Evolutionary conservation across 305 asterid genomes (phyloP), one percentile per base, ranked within the genome.

Genomic region (Nicotiana rustica): DNA sequence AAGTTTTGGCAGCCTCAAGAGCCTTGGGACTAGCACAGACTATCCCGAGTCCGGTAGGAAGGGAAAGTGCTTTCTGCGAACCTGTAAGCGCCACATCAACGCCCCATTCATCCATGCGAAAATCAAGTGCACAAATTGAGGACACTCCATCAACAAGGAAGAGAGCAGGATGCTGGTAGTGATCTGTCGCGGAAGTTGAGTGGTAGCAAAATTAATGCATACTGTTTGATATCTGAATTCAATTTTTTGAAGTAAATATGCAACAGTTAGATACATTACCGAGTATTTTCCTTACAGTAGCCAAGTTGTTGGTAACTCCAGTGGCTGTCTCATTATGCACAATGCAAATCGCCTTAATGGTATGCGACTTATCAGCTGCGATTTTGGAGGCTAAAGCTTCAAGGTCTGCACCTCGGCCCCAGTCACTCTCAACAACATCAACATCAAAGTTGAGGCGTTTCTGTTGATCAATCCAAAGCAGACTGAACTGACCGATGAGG

Each of bases 101-200:
- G 56, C 99, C 99, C 99, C 99, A 96, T 66, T 96, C 98, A 21
- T 96, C 99, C 99, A 96, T 96, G 86, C 98, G 97, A 56, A 96
- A 96, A 86, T 96, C 99, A 41, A 96, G 94, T 19, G 99, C 99
- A 62, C 99, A 96, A 61, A 96, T 94, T 82, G 99, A 96, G 61
- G 99, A 96, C 41, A 96, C 99, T 6, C 99, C 99, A 83, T 96
- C 99, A 1, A 96, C 99, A 44, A 93, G 92, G 56, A 91, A 82
- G 65, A 96, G 95, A 21, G 99, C 98, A 49, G 99, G 99, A 81
- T 96, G 99, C 89, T 88, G 88, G 79, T 96, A 94, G 86, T 92
- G 93, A 93, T 96, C 98, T 96, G 92, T 3, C 44, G 9, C 2
- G n/a, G 10, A 55, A 29, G 17, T 29, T 55, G 47, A 55, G 66